Conservation (phyloP, 2,329 filamentous ascomycete species). For the Aspergillus melleus region DNA sequence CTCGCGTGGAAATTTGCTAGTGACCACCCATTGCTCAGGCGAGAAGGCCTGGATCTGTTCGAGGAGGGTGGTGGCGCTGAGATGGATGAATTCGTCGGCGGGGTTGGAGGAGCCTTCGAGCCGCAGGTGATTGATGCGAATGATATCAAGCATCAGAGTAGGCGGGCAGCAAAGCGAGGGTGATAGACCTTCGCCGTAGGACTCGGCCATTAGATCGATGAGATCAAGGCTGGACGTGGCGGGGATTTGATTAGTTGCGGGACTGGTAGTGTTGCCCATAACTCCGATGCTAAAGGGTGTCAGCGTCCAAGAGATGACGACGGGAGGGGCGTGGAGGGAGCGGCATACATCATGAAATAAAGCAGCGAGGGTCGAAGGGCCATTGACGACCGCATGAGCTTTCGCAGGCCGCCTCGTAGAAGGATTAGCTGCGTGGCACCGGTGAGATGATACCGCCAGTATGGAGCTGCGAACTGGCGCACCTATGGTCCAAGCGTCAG, state of each 20-base stretch:
- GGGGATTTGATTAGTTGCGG: slow-evolving; percentile 5
- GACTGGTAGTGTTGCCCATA: slow-evolving; percentile 10
- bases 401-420: slow-evolving; percentile 4
- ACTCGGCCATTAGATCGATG: neutral
- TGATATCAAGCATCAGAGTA: slow-evolving; percentile 1
- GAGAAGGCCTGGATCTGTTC: slow-evolving; percentile 6
- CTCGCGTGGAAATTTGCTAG: neutral
- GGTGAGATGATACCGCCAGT: slow-evolving; percentile 9
- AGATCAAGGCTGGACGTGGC: neutral
- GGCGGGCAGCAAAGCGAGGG: slow-evolving; percentile 7
- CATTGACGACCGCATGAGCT: neutral
- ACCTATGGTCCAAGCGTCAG: neutral
- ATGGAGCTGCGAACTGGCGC: neutral
- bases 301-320: too few relatives aligned
- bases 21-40: neutral
- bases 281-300: slow-evolving; percentile 1
- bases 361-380: slow-evolving; percentile 1
- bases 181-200: slow-evolving; percentile 8
- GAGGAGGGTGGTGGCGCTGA: neutral
- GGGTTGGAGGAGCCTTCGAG: neutral
- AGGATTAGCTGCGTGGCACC: slow-evolving; percentile 6
- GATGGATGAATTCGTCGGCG: neutral
- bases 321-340: neutral
- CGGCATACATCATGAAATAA: slow-evolving; percentile 8
- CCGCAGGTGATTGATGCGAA: slow-evolving; percentile 9